Evolutionary conservation across 1,284 basidiomycete genomes (phyloP), one percentile per base, ranked within the genome.

Genomic region (Puccinia horiana): DNA sequence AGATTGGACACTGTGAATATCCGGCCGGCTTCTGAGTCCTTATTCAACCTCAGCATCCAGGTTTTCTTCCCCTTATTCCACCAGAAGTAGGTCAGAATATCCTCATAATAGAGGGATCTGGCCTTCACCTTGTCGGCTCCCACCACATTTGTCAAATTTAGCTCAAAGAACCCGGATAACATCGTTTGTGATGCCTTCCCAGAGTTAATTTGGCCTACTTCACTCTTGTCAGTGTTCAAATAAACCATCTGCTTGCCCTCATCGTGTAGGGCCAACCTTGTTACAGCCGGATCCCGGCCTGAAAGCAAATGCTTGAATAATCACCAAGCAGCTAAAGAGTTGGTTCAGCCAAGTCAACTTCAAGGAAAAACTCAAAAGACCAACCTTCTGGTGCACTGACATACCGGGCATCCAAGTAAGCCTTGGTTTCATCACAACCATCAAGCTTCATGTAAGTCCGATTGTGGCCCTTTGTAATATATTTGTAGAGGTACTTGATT

Each of bases 401-500:
- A 32, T 69, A 78, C 14, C 63, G 12, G 14, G 61, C 76, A 35
- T 78, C 32, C 3, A 78, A 18, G 54, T 29, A 69, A 32, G 44
- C 26, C 20, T 29, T 29, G 1, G 56, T 40, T 61, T 76, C 74
- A 23, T 76, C 76, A 11, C 49, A 56, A 14, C 42, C 40, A 26
- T 63, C 14, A 5, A 65, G 63, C 32, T 32, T 78, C 63, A 35
- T 78, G 16, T n/a, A 5, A 12, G 29, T 6, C n/a, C 42, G 29
- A 42, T 78, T 61, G 4, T 78, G 23, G 26, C 76, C 76, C 44
- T 78, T 78, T 12, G 26, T 44, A 67, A 78, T 69, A 29, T 78
- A 78, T 26, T 67, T 69, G 44, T 78, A 67, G 2, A 78, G 20
- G 32, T 78, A 67, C 49, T 78, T 78, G 9, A 77, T 26, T 1